Evolutionary conservation across 2,329 filamentous ascomycete species (phyloP).

Genomic region (Calonectria fujianensis): DNA sequence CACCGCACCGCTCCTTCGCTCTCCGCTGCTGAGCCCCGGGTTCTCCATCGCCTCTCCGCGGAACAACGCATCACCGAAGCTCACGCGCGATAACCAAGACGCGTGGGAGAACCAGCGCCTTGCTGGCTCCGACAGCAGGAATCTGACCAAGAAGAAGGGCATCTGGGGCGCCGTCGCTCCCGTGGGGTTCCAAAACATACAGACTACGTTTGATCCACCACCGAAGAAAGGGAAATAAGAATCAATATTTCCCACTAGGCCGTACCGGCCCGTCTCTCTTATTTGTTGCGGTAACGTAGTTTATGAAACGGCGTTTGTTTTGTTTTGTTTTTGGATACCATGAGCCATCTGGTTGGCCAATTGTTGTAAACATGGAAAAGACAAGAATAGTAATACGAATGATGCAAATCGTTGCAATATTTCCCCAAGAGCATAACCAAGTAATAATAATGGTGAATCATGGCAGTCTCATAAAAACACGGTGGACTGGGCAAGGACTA

Average conservation of each 20-base stretch:
- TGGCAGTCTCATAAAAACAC: neutral
- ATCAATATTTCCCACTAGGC: neutral
- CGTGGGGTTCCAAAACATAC: conserved; percentile 60
- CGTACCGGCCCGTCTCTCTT: neutral
- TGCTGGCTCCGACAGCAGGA: conserved; percentile 31
- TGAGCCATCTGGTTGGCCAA: neutral
- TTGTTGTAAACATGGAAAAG: neutral
- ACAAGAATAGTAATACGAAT: conserved; percentile 5
- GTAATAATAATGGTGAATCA: neutral
- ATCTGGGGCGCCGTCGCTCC: conserved; percentile 57
- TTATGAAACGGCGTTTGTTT: conserved; percentile 19
- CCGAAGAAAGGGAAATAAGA: conserved; percentile 53
- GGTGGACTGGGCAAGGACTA: neutral
- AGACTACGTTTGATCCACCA: conserved; percentile 64
- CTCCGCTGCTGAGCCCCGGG: conserved; percentile 51
- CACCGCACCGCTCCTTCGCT: conserved; percentile 60
- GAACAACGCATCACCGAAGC: conserved; percentile 31
- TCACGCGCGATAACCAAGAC: conserved; percentile 35
- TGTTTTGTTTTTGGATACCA: conserved; percentile 5
- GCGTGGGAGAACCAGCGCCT: conserved; percentile 48
- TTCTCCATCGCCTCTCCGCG: conserved; percentile 49
- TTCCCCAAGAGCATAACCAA: neutral
- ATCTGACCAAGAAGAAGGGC: conserved; percentile 49
- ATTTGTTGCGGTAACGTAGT: conserved; percentile 11
- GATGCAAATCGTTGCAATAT: neutral